A percentile compares a stretch with the other conserved stretches of the same genome.
These are phyloP conservation scores for Amylocarpus encephaloides DNA, from an alignment of 2,329 filamentous ascomycete species.

Conservation along the genomic window DNA sequence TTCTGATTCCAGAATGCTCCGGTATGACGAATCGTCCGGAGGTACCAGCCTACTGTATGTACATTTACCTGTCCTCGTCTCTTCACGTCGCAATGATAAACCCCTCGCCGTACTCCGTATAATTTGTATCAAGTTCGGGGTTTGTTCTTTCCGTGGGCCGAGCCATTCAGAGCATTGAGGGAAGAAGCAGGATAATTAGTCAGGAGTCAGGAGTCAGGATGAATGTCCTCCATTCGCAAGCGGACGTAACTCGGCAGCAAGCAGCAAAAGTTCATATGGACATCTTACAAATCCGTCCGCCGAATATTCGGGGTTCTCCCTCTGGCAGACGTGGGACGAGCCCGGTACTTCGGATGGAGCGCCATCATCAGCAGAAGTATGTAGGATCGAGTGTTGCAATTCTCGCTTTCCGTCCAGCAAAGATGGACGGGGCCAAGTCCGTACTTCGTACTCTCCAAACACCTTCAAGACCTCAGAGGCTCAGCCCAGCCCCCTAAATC, in stretches of 20 bases:
- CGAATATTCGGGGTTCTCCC: neutral
- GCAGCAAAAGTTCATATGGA: neutral
- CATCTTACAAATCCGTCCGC: neutral
- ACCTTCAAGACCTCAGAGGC: no score
- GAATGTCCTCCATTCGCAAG: neutral
- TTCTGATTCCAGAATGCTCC: no score
- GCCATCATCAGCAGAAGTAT: no score
- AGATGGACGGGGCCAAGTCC: no score
- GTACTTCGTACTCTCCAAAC: no score
- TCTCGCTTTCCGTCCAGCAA: no score
- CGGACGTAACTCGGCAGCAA: neutral
- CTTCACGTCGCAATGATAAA: neutral
- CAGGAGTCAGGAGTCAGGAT: neutral
- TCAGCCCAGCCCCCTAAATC: no score
- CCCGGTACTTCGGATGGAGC: no score
- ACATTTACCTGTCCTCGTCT: neutral
- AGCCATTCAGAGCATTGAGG: neutral
- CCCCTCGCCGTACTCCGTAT: neutral
- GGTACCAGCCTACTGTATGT: no score
- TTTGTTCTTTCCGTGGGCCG: neutral
- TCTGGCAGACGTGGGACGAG: no score
- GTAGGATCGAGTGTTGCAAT: no score
- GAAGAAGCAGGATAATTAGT: neutral
- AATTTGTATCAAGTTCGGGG: neutral
- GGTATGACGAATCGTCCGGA: no score